These are phyloP conservation scores for Areca catechu DNA, from an alignment of 176 grass and related monocot species.

Conservation along the genomic window DNA sequence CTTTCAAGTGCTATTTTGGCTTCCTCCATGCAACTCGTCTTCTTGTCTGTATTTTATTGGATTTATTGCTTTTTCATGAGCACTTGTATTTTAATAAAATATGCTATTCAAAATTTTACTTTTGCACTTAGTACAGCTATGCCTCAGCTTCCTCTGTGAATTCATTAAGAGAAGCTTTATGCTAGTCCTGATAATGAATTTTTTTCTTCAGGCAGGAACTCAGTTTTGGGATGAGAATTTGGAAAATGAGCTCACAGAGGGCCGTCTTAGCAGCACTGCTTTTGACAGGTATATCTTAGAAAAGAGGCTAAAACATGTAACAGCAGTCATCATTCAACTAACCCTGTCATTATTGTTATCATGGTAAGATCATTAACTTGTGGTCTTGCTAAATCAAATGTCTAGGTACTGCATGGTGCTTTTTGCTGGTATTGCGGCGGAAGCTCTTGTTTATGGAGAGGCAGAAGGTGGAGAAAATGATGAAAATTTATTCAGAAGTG, in stretches of 20 bases:
- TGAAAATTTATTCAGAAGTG: conserved; percentile 81
- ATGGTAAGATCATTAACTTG: background rate
- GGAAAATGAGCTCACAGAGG: conserved; percentile 78
- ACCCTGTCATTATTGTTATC: no score
- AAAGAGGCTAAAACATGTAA: background rate
- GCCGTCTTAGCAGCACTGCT: conserved; percentile 62
- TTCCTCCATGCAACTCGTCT: no score
- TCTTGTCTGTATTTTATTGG: no score
- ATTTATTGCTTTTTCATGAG: no score
- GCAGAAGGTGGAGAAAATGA: conserved; percentile 98
- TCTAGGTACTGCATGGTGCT: conserved; percentile 89
- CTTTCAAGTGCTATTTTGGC: no score
- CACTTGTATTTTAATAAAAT: no score
- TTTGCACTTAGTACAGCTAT: no score
- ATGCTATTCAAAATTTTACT: no score
- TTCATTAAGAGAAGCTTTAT: no score
- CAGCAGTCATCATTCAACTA: no score
- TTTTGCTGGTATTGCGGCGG: conserved; percentile 82
- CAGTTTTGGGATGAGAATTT: conserved; percentile 98
- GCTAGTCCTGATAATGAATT: no score
- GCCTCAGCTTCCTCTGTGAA: no score
- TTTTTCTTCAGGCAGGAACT: conserved; percentile 66
- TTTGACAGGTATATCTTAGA: conserved; percentile 69
- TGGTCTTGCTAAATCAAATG: conserved; percentile 4
- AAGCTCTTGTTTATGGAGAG: conserved; percentile 89